phyloP scores from a whole-genome alignment of 1,284 basidiomycete genomes.

The Peniophora sp. region DNA sequence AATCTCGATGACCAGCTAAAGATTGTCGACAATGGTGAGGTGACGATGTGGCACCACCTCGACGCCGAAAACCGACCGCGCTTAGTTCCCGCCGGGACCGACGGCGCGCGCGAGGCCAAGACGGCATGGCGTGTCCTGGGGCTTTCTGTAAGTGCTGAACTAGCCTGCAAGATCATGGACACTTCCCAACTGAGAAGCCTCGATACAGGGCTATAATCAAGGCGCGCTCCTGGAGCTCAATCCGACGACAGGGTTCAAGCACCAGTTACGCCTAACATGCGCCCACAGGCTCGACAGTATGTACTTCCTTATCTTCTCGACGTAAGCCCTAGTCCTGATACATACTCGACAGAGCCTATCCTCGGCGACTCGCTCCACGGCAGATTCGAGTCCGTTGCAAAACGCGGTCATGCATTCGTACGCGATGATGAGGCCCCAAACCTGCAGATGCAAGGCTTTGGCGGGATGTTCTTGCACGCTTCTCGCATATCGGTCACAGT shows the following conservation, averaged over 20 bases:
- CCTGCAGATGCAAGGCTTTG: too few relatives aligned
- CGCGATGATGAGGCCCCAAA: conserved; percentile 21
- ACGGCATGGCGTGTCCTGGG: conserved; percentile 57
- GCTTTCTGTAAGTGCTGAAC: conserved; percentile 53
- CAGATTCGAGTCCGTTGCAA: conserved; percentile 16
- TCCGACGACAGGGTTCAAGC: conserved; percentile 58
- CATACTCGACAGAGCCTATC: conserved; percentile 44
- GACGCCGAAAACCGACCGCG: not conserved
- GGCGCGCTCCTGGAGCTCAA: conserved; percentile 50
- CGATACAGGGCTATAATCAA: conserved; percentile 31
- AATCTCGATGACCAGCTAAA: conserved; percentile 36
- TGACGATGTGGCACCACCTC: too few relatives aligned
- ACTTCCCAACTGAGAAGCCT: conserved; percentile 13
- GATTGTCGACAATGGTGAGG: too few relatives aligned
- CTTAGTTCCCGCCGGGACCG: not conserved
- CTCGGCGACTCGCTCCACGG: conserved; percentile 52
- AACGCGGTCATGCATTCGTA: conserved; percentile 15
- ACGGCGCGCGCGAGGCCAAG: conserved; percentile 15
- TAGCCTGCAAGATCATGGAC: not conserved
- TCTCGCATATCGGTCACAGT: conserved; percentile 49
- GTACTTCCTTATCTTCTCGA: conserved; percentile 5
- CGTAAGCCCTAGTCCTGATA: not conserved
- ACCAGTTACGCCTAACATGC: conserved; percentile 63
- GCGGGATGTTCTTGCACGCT: conserved; percentile 51
- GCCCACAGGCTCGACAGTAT: conserved; percentile 41